phyloP scores from a whole-genome alignment of 768 basidiomycete genomes.

The Lactarius psammicola region DNA sequence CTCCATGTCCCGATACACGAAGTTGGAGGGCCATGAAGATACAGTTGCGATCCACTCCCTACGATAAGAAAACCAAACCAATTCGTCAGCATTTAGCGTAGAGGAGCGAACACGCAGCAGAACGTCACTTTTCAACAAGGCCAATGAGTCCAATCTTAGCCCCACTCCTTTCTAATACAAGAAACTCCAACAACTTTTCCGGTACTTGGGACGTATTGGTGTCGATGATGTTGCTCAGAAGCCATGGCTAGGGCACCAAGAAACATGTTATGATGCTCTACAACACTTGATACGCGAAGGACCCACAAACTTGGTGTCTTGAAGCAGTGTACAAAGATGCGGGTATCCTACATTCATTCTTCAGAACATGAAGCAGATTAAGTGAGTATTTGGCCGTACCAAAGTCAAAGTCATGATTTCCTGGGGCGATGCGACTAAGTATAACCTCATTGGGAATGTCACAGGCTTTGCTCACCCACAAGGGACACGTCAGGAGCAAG shows the following conservation, averaged over 20 bases:
- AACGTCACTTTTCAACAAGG: conserved; percentile 74
- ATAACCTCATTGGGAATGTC: conserved; percentile 3
- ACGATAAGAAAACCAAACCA: background rate
- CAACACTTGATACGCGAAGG: background rate
- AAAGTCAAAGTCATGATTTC: conserved; percentile 93
- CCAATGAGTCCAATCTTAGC: conserved; percentile 79
- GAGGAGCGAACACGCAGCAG: background rate
- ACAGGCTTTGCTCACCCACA: conserved; percentile 52
- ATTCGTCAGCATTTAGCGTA: conserved; percentile 1
- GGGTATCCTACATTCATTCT: conserved; percentile 49
- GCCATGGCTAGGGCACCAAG: conserved; percentile 63
- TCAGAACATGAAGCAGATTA: background rate
- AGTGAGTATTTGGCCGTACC: conserved; percentile 41
- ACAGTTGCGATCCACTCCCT: conserved; percentile 92
- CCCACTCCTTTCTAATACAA: conserved; percentile 67
- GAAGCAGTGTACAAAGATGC: conserved; percentile 63
- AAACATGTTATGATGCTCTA: background rate
- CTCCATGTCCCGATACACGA: conserved; percentile 73
- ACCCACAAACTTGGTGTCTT: conserved; percentile 73
- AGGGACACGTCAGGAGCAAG: conserved; percentile 77
- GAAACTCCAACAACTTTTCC: conserved; percentile 55
- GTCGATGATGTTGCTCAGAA: conserved; percentile 85
- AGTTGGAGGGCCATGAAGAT: conserved; percentile 79
- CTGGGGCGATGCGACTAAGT: conserved; percentile 38
- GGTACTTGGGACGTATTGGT: conserved; percentile 61